A percentile compares a stretch with the other conserved stretches of the same genome.
Evolutionary conservation across 306 rosid genomes (phyloP).

Genomic region (Trifolium subterraneum): DNA sequence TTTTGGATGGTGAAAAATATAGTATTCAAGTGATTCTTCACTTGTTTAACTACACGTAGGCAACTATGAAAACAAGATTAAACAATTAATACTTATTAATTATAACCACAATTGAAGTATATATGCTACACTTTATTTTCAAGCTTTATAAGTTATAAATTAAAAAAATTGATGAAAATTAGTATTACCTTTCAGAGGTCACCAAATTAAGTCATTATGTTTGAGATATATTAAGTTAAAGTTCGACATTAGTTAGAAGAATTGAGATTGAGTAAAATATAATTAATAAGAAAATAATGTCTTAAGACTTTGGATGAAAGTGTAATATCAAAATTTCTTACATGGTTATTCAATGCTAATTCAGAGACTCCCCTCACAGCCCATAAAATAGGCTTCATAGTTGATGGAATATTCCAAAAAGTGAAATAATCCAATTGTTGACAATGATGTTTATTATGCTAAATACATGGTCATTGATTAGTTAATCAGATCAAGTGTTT

Average conservation of each 20-base stretch:
- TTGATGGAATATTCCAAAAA: constrained; percentile 38
- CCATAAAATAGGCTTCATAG: no score
- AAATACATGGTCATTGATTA: constrained; percentile 16
- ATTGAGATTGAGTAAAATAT: no score
- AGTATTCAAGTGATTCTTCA: not conserved
- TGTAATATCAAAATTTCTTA: no score
- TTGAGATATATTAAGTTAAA: no score
- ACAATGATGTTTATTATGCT: constrained; percentile 1
- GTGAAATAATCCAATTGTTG: constrained; percentile 2
- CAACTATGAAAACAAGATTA: not conserved
- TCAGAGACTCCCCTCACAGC: not conserved
- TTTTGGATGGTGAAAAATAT: not conserved
- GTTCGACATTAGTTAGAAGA: no score
- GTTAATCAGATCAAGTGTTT: constrained; percentile 11
- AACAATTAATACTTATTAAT: no score
- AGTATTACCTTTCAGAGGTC: constrained; percentile 16
- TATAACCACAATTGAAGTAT: not conserved
- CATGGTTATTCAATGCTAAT: no score
- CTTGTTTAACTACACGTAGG: not conserved
- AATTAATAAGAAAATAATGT: no score
- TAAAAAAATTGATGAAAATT: constrained; percentile 21
- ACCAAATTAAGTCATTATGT: constrained; percentile 27
- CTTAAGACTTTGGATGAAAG: no score
- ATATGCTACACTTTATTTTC: constrained; percentile 34
- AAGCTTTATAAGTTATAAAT: constrained; percentile 1